Conservation (phyloP, 495 filamentous ascomycete species). For the Penicillium ucsense region DNA sequence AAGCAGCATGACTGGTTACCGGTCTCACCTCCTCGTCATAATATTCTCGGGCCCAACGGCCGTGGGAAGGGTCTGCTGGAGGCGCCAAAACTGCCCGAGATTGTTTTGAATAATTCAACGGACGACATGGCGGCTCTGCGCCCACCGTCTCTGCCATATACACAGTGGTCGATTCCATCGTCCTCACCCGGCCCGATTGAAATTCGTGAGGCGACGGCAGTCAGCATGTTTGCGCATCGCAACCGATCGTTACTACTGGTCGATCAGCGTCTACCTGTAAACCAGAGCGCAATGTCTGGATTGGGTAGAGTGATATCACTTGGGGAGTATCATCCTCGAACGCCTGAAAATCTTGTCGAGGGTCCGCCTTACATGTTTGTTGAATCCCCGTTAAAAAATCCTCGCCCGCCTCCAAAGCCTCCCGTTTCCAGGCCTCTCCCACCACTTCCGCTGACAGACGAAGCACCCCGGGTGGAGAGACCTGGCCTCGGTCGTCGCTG, state of each 20-base stretch:
- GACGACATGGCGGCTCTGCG: constrained; percentile 31
- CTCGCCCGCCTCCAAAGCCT: constrained; percentile 59
- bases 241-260: constrained; percentile 74
- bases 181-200: constrained; percentile 43
- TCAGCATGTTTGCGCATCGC: constrained; percentile 78
- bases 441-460: constrained; percentile 55
- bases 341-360: constrained; percentile 25
- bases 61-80: constrained; percentile 6
- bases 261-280: constrained; percentile 47
- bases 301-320: constrained; percentile 14
- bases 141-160: constrained; percentile 37
- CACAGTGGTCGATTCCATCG: constrained; percentile 39
- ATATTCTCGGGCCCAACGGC: constrained; percentile 6
- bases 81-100: constrained; percentile 15
- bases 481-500: constrained; percentile 32
- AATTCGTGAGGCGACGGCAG: constrained; percentile 65
- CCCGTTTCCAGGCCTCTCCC: constrained; percentile 67
- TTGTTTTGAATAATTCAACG: constrained; percentile 16
- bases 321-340: constrained; percentile 9
- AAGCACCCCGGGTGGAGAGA: no score
- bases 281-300: constrained; percentile 11
- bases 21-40: constrained; percentile 15
- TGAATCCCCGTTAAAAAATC: constrained; percentile 66
- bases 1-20: constrained; percentile 16
- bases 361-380: constrained; percentile 37